phyloP scores from a whole-genome alignment of 2,329 filamentous ascomycete species.

The Juglanconis juglandina region DNA sequence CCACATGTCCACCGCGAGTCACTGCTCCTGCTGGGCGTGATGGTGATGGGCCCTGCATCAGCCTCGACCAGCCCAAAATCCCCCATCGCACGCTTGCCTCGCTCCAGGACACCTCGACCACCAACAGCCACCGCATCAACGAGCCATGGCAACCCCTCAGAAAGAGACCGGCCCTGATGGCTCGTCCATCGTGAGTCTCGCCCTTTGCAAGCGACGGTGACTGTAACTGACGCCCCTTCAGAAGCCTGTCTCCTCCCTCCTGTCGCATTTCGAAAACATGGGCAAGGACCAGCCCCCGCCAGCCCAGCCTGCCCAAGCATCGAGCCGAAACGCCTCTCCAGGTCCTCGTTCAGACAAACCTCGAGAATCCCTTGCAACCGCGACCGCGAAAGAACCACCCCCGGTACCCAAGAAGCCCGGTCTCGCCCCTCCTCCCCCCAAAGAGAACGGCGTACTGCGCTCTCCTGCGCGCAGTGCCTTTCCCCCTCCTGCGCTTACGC shows the following conservation, averaged over 20 bases:
- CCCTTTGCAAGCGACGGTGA: constrained; percentile 15
- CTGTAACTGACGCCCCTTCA: constrained; percentile 33
- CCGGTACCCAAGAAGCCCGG: constrained; percentile 33
- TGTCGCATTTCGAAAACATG: constrained; percentile 79
- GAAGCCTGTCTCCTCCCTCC: constrained; percentile 79
- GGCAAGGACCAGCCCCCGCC: constrained; percentile 39
- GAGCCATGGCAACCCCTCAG: constrained; percentile 16
- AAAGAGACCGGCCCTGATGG: constrained; percentile 58
- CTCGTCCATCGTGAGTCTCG: constrained; percentile 65
- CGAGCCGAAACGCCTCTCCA: constrained; percentile 32
- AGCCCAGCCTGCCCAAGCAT: constrained; percentile 29
- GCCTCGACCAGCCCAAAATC: constrained; percentile 24
- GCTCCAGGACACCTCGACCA: constrained; percentile 3
- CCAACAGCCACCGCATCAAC: constrained; percentile 11
- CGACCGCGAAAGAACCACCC: constrained; percentile 33
- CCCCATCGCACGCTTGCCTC: not conserved
- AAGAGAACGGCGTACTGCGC: constrained; percentile 20
- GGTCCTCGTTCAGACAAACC: constrained; percentile 39
- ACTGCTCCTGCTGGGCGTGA: constrained; percentile 18
- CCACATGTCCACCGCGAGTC: constrained; percentile 16
- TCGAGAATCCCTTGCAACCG: constrained; percentile 33
- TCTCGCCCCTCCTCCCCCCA: constrained; percentile 17
- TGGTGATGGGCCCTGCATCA: constrained; percentile 12
- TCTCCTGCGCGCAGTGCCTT: constrained; percentile 29
- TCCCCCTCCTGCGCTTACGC: constrained; percentile 44